Conservation (phyloP, 768 basidiomycete genomes). For the Phallus indusiatus region DNA sequence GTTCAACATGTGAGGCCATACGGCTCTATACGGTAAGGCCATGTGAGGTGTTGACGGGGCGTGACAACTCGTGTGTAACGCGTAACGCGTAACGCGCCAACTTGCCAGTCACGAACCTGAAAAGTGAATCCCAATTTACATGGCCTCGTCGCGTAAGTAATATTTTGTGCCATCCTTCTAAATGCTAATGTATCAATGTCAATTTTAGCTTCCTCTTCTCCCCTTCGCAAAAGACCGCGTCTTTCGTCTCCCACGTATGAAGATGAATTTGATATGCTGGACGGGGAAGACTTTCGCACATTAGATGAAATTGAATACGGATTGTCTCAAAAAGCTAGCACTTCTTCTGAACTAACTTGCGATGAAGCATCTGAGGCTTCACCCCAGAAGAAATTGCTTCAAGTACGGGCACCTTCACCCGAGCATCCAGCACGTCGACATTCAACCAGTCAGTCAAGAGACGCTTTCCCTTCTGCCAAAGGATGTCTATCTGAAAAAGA, state of each 20-base stretch:
- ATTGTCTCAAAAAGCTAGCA: slow-evolving; percentile 28
- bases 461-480: neutral
- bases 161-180: neutral
- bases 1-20: no score
- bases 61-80: no score
- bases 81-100: no score
- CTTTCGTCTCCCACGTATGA: slow-evolving; percentile 63
- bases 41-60: no score
- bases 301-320: slow-evolving; percentile 42
- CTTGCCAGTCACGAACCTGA: no score
- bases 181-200: neutral
- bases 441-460: neutral
- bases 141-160: slow-evolving; percentile 3
- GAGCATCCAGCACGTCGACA: neutral
- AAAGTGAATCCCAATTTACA: neutral
- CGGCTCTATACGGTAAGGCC: no score
- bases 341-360: neutral
- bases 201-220: slow-evolving; percentile 23
- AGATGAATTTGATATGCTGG: slow-evolving; percentile 38
- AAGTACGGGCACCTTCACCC: no score
- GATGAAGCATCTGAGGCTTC: no score
- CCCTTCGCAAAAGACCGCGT: slow-evolving; percentile 48
- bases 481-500: neutral
- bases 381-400: no score
- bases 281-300: slow-evolving; percentile 44